Base-by-base conservation (phyloP, 176 grass and related monocot genomes). In the Cenchrus fungigraminus region DNA sequence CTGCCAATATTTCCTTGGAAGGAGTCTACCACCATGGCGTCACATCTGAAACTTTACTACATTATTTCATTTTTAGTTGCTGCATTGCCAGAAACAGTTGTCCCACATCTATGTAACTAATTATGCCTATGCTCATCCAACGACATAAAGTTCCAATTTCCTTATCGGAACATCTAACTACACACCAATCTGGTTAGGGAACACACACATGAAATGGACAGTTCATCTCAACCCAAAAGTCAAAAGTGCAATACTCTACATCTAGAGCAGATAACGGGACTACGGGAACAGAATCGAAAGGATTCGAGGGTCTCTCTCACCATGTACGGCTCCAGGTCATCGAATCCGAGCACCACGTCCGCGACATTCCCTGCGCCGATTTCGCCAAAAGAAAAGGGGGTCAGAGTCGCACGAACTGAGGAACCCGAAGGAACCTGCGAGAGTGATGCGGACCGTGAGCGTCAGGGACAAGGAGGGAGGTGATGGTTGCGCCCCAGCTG, bases 281-380 rank as follows among this genome's bases (percentile, higher is more conserved):
- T 44, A 16, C 14, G 65, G 43, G 51, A 12, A 59, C 37, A 82
- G 8, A 82, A 12, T 71, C 7, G 37, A 8, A 8, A 81, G 51
- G 52, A 29, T 44, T 81, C 12, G 61, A 43, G 31, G 63, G 31
- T 37, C 12, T 22, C 52, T 68, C 75, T 92, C 87, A 98, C 96
- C 80, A 91, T 57, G 68, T 98, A 98, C 1, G 89, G 91, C 11
- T 95, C 96, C 28, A 94, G 65, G 37, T 81, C 88, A 61, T 98
- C 96, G 77, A 98, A 98, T 70, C 96, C 93, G 76, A 98, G 93
- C 53, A 95, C 93, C 71, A 98, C 93, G 71, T 95, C 96, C 3
- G 83, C 89, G 59, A 87, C 77, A 73, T 92, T 85, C 68, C 93
- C 96, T 98, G 87, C 63, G 47, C 16, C 69, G 29, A 72, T 79